A percentile compares a stretch with the other conserved stretches of the same genome.
Evolutionary conservation across 257 asterid genomes (phyloP).

Genomic region (Solanum etuberosum): DNA sequence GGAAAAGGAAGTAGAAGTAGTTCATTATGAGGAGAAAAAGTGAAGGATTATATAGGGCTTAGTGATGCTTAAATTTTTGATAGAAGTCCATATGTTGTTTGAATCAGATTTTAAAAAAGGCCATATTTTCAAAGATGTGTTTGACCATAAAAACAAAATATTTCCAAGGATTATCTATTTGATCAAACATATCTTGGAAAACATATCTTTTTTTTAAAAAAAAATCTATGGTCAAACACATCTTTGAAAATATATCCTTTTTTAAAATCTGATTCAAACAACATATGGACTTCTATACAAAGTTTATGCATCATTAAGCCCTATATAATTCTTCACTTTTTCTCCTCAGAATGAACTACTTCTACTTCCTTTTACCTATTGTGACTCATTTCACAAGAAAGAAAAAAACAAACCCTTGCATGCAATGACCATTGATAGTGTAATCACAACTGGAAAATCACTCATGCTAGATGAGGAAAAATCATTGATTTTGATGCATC

Average conservation of each 20-base stretch:
- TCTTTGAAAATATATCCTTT: too few species aligned
- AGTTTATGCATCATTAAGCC: not conserved
- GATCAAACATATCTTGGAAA: not conserved
- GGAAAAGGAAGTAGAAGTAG: not conserved
- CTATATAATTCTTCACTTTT: not conserved
- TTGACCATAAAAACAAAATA: too few species aligned
- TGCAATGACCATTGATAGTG: conserved; percentile 37
- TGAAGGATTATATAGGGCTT: not conserved
- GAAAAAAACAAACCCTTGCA: not conserved
- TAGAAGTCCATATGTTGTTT: conserved; percentile 14
- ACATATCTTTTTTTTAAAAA: too few species aligned
- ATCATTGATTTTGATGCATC: conserved; percentile 40
- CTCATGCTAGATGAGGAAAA: not conserved
- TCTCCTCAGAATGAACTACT: not conserved
- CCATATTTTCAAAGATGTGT: too few species aligned
- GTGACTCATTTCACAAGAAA: not conserved
- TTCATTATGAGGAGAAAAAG: not conserved
- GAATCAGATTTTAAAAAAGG: too few species aligned
- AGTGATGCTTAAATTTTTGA: not conserved
- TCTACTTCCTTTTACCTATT: not conserved
- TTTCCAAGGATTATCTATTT: too few species aligned
- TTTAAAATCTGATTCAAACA: not conserved
- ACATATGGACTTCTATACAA: conserved; percentile 5
- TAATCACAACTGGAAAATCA: not conserved
- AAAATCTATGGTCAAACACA: too few species aligned